A percentile compares a stretch with the other conserved stretches of the same genome.
These are phyloP conservation scores for Solanum arcanum DNA, from an alignment of 257 asterid genomes.

Conservation along the genomic window DNA sequence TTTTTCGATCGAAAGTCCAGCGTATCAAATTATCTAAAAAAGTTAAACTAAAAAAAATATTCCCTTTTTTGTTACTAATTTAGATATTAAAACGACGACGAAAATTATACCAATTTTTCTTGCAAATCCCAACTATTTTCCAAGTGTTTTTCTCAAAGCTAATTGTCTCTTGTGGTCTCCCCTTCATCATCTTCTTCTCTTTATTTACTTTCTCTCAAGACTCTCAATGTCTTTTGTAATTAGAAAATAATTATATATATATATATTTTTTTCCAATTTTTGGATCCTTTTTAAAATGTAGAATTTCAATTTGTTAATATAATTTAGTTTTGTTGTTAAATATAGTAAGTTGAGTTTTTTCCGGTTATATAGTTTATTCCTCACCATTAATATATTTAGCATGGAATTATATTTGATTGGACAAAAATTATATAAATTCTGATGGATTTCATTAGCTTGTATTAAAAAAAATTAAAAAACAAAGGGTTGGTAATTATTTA, in stretches of 20 bases:
- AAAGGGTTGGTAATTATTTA: not conserved
- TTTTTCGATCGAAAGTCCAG: not conserved
- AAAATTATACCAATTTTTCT: constrained; percentile 6
- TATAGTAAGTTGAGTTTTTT: not conserved
- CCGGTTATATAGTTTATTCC: not conserved
- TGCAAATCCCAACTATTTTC: constrained; percentile 5
- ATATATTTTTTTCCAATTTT: not conserved
- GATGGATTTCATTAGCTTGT: not conserved
- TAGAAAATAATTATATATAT: not conserved
- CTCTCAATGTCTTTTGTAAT: not conserved
- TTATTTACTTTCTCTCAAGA: not conserved
- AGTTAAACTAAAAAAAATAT: no score
- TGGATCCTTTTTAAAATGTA: not conserved
- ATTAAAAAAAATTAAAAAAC: not conserved
- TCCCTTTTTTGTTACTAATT: not conserved
- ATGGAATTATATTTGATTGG: not conserved
- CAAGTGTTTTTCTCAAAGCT: constrained; percentile 4
- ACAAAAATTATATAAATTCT: not conserved
- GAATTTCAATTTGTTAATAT: not conserved
- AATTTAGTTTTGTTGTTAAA: not conserved
- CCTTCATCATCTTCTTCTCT: not conserved
- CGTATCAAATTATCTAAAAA: no score
- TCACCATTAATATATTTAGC: not conserved
- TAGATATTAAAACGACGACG: constrained; percentile 1
- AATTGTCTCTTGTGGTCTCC: not conserved